Percentiles rank a stretch among this genome's conserved stretches.
Conservation (phyloP, 495 filamentous ascomycete genomes). For the Trichocladium uniseriatum region DNA sequence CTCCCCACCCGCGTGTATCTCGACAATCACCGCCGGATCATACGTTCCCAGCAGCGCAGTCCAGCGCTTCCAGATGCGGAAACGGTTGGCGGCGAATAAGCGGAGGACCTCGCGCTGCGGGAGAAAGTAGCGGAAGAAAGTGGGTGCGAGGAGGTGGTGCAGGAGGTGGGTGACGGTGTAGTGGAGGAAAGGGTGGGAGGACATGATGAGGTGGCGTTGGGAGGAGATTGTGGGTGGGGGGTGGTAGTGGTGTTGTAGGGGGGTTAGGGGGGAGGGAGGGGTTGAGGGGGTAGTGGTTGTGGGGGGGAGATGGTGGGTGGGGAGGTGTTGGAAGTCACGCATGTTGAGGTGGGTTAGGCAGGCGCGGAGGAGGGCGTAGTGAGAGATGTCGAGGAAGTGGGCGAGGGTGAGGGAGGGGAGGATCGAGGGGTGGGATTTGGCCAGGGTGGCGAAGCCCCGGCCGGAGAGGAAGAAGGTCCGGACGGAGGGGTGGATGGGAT, state of each 20-base stretch:
- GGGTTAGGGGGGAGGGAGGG: not conserved
- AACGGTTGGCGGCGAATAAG: slow-evolving; percentile 18
- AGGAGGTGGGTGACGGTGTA: slow-evolving; percentile 31
- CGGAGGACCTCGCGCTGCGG: slow-evolving; percentile 25
- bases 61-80: slow-evolving; percentile 31
- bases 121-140: slow-evolving; percentile 27
- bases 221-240: slow-evolving; percentile 6
- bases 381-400: slow-evolving; percentile 24
- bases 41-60: slow-evolving; percentile 26
- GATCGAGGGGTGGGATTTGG: slow-evolving; percentile 7
- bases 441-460: slow-evolving; percentile 27
- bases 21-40: slow-evolving; percentile 19
- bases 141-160: slow-evolving; percentile 27
- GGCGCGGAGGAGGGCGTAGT: slow-evolving; percentile 28
- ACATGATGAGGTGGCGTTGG: slow-evolving; percentile 24
- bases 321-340: slow-evolving; percentile 18
- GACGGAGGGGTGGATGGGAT: slow-evolving; percentile 28
- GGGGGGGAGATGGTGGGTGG: not conserved
- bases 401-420: slow-evolving; percentile 3
- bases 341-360: slow-evolving; percentile 32
- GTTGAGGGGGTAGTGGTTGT: not conserved
- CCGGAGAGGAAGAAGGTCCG: slow-evolving; percentile 30
- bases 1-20: slow-evolving; percentile 1
- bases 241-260: not conserved
- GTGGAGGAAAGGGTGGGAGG: slow-evolving; percentile 28